Conservation (phyloP, 2,329 filamentous ascomycete species). For the Fusarium zealandicum region DNA sequence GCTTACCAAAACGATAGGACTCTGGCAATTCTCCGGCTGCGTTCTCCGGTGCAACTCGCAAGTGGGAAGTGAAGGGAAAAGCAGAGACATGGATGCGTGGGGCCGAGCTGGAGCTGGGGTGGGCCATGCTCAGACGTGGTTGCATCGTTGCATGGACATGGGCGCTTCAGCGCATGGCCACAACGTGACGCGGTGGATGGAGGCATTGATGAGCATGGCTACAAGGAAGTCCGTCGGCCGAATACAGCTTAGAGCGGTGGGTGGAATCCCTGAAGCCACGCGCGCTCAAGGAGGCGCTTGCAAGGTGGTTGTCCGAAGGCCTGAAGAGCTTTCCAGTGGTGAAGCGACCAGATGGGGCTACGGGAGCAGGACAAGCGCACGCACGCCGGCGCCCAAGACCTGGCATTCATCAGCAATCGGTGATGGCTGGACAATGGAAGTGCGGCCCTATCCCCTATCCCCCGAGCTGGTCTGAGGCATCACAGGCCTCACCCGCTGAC, state of each 20-base stretch:
- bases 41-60: constrained; percentile 24
- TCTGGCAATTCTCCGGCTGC: constrained; percentile 21
- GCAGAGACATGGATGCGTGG: constrained; percentile 29
- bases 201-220: constrained; percentile 38
- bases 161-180: constrained; percentile 41
- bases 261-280: constrained; percentile 49
- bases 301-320: constrained; percentile 28
- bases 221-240: constrained; percentile 35
- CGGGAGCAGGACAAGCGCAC: neutral
- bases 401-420: too few relatives aligned
- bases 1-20: constrained; percentile 6
- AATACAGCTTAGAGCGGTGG: constrained; percentile 38
- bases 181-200: constrained; percentile 43
- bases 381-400: constrained; percentile 14
- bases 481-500: neutral
- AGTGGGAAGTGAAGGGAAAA: constrained; percentile 3
- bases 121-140: constrained; percentile 16
- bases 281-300: constrained; percentile 42
- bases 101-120: constrained; percentile 29
- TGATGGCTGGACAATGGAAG: constrained; percentile 2
- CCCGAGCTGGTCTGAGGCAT: neutral
- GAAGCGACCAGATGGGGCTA: constrained; percentile 6
- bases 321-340: constrained; percentile 1
- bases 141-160: constrained; percentile 36
- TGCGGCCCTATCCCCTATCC: constrained; percentile 2